Conservation (phyloP, 495 filamentous ascomycete genomes). For the Aspergillus ostianus region DNA sequence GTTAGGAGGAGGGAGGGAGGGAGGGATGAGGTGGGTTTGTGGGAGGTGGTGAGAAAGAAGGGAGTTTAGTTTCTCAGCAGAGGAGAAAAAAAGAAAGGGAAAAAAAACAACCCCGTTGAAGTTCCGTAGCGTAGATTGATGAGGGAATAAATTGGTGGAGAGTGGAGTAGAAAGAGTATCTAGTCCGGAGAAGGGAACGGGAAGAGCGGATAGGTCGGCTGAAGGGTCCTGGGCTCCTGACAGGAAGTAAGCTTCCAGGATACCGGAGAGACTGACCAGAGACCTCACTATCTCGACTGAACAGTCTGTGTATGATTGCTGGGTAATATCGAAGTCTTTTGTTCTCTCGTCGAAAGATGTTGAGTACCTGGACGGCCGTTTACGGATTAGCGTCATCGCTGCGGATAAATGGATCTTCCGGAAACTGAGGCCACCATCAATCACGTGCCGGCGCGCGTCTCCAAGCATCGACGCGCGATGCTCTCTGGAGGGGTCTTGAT, state of each 20-base stretch:
- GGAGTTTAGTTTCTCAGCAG: conserved; percentile 7
- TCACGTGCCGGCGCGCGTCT: not conserved
- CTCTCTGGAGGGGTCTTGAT: not conserved
- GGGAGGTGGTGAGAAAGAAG: conserved; percentile 6
- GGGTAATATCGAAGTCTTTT: not conserved
- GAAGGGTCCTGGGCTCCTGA: not conserved
- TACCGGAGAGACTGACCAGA: not conserved
- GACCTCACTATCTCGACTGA: not conserved
- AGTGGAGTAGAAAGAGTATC: not conserved
- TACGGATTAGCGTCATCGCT: not conserved
- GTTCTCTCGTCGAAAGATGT: not conserved
- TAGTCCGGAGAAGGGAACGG: not conserved
- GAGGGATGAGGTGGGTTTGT: not conserved
- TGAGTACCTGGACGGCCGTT: not conserved
- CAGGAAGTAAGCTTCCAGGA: not conserved
- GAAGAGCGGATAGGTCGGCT: not conserved
- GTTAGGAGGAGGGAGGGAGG: not conserved
- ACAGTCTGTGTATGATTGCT: too few relatives aligned
- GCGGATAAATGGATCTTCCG: not conserved
- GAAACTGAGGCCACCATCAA: not conserved
- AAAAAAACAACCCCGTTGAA: not conserved
- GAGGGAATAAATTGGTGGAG: not conserved
- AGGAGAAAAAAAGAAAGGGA: not conserved
- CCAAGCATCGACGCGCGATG: not conserved
- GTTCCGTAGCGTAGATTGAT: too few relatives aligned